phyloP scores from a whole-genome alignment of 495 filamentous ascomycete genomes.

The Trichoderma reesei region DNA sequence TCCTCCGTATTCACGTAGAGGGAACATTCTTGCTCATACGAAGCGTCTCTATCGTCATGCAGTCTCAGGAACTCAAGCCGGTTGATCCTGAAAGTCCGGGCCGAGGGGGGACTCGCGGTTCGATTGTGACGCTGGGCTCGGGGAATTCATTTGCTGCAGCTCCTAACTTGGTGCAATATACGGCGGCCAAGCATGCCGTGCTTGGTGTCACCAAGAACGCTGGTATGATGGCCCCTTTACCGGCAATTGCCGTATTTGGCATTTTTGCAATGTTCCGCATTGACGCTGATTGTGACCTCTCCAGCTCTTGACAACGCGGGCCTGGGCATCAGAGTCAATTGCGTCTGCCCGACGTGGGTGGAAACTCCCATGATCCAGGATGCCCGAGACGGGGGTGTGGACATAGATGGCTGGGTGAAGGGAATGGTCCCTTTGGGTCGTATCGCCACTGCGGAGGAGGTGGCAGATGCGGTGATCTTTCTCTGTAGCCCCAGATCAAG shows the following conservation, averaged over 20 bases:
- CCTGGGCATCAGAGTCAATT: slow-evolving; percentile 34
- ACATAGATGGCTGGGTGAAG: slow-evolving; percentile 13
- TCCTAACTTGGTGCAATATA: slow-evolving; percentile 2
- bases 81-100: background rate
- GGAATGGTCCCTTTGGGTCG: slow-evolving; percentile 23
- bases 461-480: slow-evolving; percentile 34
- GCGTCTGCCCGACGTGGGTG: slow-evolving; percentile 34
- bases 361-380: slow-evolving; percentile 30
- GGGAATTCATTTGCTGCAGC: background rate
- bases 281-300: background rate
- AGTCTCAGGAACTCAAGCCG: background rate
- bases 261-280: background rate
- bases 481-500: slow-evolving; percentile 31
- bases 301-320: slow-evolving; percentile 26
- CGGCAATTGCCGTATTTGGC: background rate
- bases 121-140: background rate
- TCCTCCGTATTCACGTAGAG: background rate
- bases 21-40: background rate
- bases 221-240: slow-evolving; percentile 16
- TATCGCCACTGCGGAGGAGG: slow-evolving; percentile 30
- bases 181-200: slow-evolving; percentile 39
- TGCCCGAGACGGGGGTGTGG: slow-evolving; percentile 1
- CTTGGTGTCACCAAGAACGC: slow-evolving; percentile 39
- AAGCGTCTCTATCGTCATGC: background rate
- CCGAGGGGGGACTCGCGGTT: background rate